Evolutionary conservation across 1,139 yeast genomes (phyloP).

Genomic region (Nematodospora anomalae): DNA sequence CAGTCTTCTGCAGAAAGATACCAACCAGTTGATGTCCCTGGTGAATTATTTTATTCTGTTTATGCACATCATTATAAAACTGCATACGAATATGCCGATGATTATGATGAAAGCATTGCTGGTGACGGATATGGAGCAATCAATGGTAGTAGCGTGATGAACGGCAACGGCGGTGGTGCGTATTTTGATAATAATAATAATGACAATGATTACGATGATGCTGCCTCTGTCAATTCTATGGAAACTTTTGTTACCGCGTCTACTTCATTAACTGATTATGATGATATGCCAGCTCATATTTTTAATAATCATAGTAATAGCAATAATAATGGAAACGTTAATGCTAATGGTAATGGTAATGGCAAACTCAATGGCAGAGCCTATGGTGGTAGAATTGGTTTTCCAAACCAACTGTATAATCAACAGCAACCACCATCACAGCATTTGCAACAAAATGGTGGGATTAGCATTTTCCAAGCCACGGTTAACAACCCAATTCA

Average conservation of each 20-base stretch:
- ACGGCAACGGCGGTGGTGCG: conserved; percentile 13
- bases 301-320: conserved; percentile 6
- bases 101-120: conserved; percentile 17
- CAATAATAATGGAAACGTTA: conserved; percentile 2
- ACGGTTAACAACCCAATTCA: conserved; percentile 10
- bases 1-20: conserved; percentile 33
- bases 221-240: conserved; percentile 26
- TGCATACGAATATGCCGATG: conserved; percentile 26
- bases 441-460: conserved; percentile 6
- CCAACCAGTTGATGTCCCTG: conserved; percentile 25
- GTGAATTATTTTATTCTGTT: conserved; percentile 23
- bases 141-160: background rate
- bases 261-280: conserved; percentile 30
- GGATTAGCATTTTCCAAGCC: conserved; percentile 7
- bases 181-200: conserved; percentile 15
- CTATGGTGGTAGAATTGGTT: conserved; percentile 15
- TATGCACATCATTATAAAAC: conserved; percentile 26
- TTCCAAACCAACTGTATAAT: conserved; percentile 6
- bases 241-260: conserved; percentile 42
- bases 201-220: conserved; percentile 21
- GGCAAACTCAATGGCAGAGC: conserved; percentile 11
- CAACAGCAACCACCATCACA: conserved; percentile 8
- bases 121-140: background rate
- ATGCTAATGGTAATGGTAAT: background rate
- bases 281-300: conserved; percentile 16